These are phyloP conservation scores for Gyromitra esculenta DNA, from an alignment of 2,329 filamentous ascomycete genomes.

Conservation along the genomic window DNA sequence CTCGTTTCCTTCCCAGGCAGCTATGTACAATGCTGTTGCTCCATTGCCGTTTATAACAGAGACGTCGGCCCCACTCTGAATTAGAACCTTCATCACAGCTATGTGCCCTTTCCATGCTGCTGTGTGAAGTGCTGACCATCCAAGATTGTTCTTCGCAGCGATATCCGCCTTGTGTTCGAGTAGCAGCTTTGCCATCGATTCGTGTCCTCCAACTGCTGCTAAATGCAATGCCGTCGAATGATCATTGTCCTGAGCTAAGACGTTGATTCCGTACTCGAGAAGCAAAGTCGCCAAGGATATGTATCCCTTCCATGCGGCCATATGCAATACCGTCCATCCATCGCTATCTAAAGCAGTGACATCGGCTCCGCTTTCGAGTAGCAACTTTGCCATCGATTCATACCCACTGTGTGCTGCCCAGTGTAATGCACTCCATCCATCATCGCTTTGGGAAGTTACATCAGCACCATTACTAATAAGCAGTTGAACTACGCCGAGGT, in stretches of 20 bases:
- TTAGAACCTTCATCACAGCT: constrained; percentile 53
- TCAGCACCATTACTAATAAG: not conserved
- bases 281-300: not conserved
- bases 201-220: not conserved
- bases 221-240: not conserved
- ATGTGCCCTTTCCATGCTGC: constrained; percentile 55
- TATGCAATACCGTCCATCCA: not conserved
- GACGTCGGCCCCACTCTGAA: constrained; percentile 50
- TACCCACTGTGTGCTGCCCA: not conserved
- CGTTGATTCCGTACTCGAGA: constrained; percentile 5
- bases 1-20: not conserved
- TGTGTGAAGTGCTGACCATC: constrained; percentile 38
- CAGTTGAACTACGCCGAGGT: not conserved
- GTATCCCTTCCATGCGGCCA: not conserved
- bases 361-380: not conserved
- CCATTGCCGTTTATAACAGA: not conserved
- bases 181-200: constrained; percentile 15
- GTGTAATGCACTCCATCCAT: not conserved
- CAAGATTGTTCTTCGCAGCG: not conserved
- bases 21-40: not conserved
- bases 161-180: constrained; percentile 12
- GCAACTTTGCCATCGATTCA: not conserved
- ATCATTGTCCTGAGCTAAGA: not conserved
- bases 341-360: not conserved
- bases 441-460: not conserved